Percentiles rank a stretch among this genome's conserved stretches.
phyloP scores from a whole-genome alignment of 148 eudicot genomes.

The Fagopyrum homotropicum region DNA sequence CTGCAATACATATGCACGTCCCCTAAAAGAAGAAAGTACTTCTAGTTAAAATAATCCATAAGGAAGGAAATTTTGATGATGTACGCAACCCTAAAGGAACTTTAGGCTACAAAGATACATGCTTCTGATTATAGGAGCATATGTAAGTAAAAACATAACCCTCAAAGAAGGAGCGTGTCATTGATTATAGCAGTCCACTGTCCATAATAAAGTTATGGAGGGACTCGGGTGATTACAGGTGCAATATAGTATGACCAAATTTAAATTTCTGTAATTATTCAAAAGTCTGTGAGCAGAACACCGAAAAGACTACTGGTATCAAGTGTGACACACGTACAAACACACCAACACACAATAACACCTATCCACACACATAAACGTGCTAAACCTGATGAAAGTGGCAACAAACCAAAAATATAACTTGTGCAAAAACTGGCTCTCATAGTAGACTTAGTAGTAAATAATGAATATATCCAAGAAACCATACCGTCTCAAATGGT shows the following conservation, averaged over 20 bases:
- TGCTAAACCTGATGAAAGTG: neutral
- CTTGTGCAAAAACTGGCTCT: neutral
- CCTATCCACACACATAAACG: neutral
- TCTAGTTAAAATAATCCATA: neutral
- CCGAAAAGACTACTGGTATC: neutral
- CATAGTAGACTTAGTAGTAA: neutral
- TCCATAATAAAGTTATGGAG: neutral
- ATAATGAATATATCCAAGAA: slow-evolving; percentile 4
- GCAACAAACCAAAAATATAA: neutral
- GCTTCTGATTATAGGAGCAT: neutral
- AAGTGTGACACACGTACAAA: neutral
- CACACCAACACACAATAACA: neutral
- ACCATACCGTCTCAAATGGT: slow-evolving; percentile 65
- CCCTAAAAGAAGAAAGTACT: neutral
- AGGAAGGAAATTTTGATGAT: neutral
- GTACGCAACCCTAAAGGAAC: neutral
- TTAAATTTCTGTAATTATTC: neutral
- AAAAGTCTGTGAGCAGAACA: neutral
- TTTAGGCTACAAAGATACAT: neutral
- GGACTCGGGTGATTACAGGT: neutral
- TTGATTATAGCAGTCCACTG: neutral
- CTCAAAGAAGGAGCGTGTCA: neutral
- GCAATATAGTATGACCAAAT: neutral
- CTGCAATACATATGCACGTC: neutral
- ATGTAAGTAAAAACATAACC: neutral